Evolutionary conservation across 2,329 filamentous ascomycete species (phyloP).

Genomic region (Sporothrix inflata): DNA sequence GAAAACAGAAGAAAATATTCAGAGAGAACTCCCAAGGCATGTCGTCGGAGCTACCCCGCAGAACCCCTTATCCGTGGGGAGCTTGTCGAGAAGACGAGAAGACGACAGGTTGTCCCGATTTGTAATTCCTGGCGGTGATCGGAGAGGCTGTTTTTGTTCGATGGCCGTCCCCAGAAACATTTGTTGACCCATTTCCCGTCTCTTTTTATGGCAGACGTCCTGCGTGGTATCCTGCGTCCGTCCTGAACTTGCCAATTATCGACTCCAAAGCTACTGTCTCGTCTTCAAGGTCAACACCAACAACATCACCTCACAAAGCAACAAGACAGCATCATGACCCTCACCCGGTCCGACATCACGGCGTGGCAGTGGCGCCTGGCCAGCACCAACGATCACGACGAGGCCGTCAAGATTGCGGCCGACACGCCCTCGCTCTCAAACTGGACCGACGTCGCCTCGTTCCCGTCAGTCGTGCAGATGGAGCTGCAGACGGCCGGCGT

Average conservation of each 20-base stretch:
- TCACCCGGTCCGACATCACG: not conserved
- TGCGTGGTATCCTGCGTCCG: too few species aligned
- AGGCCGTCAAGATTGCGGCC: conserved; percentile 62
- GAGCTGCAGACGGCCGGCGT: conserved; percentile 65
- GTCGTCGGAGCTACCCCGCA: conserved; percentile 16
- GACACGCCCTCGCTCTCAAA: conserved; percentile 47
- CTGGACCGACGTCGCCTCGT: conserved; percentile 62
- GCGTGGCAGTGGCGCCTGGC: conserved; percentile 20
- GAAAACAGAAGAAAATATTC: too few species aligned
- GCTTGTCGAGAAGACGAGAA: not conserved
- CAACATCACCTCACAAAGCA: not conserved
- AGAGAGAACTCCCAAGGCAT: too few species aligned
- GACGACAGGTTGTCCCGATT: not conserved
- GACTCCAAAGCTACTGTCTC: not conserved
- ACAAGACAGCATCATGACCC: not conserved
- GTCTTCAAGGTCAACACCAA: not conserved
- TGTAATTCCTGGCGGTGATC: not conserved
- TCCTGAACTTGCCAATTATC: too few species aligned
- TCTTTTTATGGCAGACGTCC: not conserved
- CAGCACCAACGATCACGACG: conserved; percentile 7
- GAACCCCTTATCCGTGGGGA: not conserved
- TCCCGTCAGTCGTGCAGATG: conserved; percentile 69
- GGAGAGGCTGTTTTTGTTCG: not conserved
- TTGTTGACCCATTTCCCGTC: too few species aligned
- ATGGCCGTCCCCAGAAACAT: too few species aligned